Evolutionary conservation across 495 filamentous ascomycete genomes (phyloP), one percentile per base, ranked within the genome.

Genomic region (Hypoxylon lienhwacheense): DNA sequence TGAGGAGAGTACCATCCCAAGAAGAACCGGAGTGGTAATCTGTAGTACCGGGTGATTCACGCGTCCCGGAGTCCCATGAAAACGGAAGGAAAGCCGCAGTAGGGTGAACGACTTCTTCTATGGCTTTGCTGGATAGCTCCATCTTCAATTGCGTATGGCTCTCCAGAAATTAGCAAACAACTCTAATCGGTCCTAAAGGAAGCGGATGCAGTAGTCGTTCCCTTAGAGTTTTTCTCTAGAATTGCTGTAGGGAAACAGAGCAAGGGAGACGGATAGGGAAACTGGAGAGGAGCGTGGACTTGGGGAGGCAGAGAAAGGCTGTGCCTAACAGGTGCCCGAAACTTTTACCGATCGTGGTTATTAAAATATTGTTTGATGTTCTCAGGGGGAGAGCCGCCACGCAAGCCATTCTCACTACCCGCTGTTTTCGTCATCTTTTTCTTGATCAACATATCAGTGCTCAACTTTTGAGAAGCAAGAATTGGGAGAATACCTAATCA

Each of bases 41-140:
- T 7, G 39, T 31, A 14, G 34, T 22, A 17, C 11, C 35, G 11
- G 7, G 21, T 12, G 35, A 2, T 10, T 51, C 44, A 12, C 10
- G 12, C 17, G 15, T 55, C 53, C 15, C 55, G 16, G 20, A 19
- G 31, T 46, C 55, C 55, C 3, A 54, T 25, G 1, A 24, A 7
- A 28, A n/a, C n/a, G 52, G 12, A 29, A 7, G 45, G 31, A 75
- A 78, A 42, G 70, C 74, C 16, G 76, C 74, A 10, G 76, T 78
- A 32, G 76, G 76, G 44, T 78, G 76, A 54, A 77, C 70, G 41
- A 74, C 70, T 51, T 76, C 66, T 40, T 71, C 70, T 40, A 78
- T 70, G 16, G 76, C 63, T 42, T 51, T 57, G 12, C 65, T 59
- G 40, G 56, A 73, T 33, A 78, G 67, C 35, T 76, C 73, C 74